Evolutionary conservation across 331 rosid species (phyloP).

Genomic region (Malus hybrid): DNA sequence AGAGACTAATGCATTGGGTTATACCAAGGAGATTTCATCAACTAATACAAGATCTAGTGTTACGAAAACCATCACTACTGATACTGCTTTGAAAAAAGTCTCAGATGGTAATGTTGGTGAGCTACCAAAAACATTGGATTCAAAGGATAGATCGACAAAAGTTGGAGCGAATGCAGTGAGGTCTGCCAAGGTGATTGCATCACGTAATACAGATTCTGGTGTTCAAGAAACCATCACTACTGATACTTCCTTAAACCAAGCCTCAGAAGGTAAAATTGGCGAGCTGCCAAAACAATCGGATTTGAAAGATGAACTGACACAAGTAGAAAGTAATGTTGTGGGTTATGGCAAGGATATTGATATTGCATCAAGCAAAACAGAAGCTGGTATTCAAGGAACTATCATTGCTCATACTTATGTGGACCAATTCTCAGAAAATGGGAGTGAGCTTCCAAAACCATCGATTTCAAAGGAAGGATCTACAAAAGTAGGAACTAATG

Average conservation of each 20-base stretch:
- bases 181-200: background rate
- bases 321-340: slow-evolving; percentile 1
- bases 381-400: slow-evolving; percentile 37
- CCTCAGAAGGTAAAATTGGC: background rate
- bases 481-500: slow-evolving; percentile 10
- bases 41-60: background rate
- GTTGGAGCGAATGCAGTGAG: background rate
- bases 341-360: background rate
- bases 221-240: background rate
- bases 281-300: background rate
- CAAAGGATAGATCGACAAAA: background rate
- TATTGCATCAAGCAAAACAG: background rate
- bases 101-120: background rate
- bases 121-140: background rate
- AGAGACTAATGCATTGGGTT: background rate
- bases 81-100: background rate
- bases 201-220: background rate
- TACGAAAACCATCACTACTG: background rate
- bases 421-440: background rate
- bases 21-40: background rate
- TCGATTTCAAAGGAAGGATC: background rate
- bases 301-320: background rate
- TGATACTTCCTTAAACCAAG: background rate
- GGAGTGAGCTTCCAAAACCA: background rate
- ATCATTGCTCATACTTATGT: background rate